Base-by-base conservation (phyloP, 164 flowering plant species). In the Umbilicus rupestris region DNA sequence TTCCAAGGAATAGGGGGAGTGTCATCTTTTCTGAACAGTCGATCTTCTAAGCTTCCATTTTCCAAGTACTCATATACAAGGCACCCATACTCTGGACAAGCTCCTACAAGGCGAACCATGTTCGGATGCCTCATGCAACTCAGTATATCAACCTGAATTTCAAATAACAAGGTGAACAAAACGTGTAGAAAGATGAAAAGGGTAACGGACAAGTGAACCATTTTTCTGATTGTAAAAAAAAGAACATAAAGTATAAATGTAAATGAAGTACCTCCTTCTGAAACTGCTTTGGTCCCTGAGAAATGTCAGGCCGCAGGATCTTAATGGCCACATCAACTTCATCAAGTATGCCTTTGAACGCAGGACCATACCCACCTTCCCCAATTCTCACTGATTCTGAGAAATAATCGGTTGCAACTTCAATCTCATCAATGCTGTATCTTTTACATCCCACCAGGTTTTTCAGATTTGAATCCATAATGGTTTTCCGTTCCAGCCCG, bases 351-450 rank as follows among this genome's bases (percentile, higher is more conserved):
- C 90, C 97, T 73, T 65, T 84, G 57, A 79, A 88, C 5, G 90
- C 88, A 68, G 83, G 82, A 33, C 98, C 97, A 79, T 83, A 88
- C 41, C 94, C 96, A 45, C 98, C 98, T 83, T 84, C 87, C 12
- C 98, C 94, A 66, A 93, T 85, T 79, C 81, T 83, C 70, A 81
- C 66, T 1, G 82, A 77, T 26, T 76, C 71, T 68, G 84, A 78
- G 70, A 87, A 88, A 52, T 69, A 64, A 5, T 24, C 44, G 29
- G 96, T 92, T 2, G 98, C 98, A 70, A 79, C 83, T 68, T 77
- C 79, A 66, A 92, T 79, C 68, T 92, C 96, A 28, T 55, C 60
- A 29, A 55, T 55, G 60, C 19, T 55, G 60, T 26, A 55, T 55
- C 60, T 55, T 55, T 28, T 55, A 55, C 33, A 55, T 28, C 60